phyloP scores from a whole-genome alignment of 768 basidiomycete genomes.

The Phanerochaete carnosa region DNA sequence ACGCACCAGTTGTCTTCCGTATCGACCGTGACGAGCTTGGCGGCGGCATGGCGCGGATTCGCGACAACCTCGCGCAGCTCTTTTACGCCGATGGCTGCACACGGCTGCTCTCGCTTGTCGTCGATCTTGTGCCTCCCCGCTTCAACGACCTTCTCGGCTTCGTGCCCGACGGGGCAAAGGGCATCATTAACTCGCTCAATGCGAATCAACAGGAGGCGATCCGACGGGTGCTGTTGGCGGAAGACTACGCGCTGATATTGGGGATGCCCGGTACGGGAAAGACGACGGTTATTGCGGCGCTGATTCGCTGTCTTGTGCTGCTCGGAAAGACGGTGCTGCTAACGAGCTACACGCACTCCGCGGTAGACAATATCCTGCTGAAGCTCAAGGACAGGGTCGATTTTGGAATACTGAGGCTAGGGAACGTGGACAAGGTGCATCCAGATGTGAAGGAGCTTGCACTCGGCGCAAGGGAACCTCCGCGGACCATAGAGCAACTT shows the following conservation, averaged over 20 bases:
- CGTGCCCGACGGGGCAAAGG: slow-evolving; percentile 12
- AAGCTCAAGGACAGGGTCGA: slow-evolving; percentile 66
- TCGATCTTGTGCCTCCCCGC: slow-evolving; percentile 69
- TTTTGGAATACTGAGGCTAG: slow-evolving; percentile 78
- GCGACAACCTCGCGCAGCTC: slow-evolving; percentile 85
- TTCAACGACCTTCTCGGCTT: slow-evolving; percentile 42
- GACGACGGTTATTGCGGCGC: slow-evolving; percentile 88
- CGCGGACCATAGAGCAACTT: slow-evolving; percentile 75
- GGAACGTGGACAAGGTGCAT: slow-evolving; percentile 94
- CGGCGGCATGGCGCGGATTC: slow-evolving; percentile 81
- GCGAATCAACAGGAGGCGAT: slow-evolving; percentile 70
- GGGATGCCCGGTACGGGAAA: slow-evolving; percentile 99
- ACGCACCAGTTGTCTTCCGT: slow-evolving; percentile 53
- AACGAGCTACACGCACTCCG: slow-evolving; percentile 95
- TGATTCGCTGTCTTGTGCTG: slow-evolving; percentile 75
- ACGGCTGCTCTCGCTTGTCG: slow-evolving; percentile 67
- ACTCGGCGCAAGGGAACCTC: slow-evolving; percentile 48
- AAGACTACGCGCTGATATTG: slow-evolving; percentile 88
- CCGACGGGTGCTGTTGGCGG: slow-evolving; percentile 67
- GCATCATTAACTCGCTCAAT: slow-evolving; percentile 44
- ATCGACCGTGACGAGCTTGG: slow-evolving; percentile 94
- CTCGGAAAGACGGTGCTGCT: slow-evolving; percentile 86
- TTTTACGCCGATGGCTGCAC: slow-evolving; percentile 80
- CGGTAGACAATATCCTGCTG: slow-evolving; percentile 93
- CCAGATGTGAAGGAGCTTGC: slow-evolving; percentile 75